phyloP scores from a whole-genome alignment of 2,329 filamentous ascomycete species.

The Neonectria ditissima region DNA sequence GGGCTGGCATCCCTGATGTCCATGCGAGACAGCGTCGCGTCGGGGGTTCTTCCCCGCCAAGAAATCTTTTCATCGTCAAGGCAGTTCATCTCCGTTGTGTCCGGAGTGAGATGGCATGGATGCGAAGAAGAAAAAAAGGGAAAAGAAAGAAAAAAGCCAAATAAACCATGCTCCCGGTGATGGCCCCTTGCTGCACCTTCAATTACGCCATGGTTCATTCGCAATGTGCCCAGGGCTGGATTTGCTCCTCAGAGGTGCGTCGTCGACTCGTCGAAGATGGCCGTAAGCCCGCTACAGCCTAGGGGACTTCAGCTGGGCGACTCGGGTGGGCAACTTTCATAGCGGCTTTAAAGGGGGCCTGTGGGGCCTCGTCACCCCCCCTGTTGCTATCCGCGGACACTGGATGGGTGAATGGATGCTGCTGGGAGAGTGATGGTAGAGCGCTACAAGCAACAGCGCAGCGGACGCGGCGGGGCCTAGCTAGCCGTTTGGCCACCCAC shows the following conservation, averaged over 20 bases:
- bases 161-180: neutral
- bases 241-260: neutral
- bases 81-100: neutral
- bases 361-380: too few species aligned
- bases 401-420: too few species aligned
- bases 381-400: neutral
- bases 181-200: neutral
- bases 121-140: too few species aligned
- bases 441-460: neutral
- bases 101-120: neutral
- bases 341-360: neutral
- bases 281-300: neutral
- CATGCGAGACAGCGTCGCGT: neutral
- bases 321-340: too few species aligned
- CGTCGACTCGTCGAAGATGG: neutral
- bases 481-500: neutral
- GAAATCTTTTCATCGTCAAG: neutral
- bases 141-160: neutral
- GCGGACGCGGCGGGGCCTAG: neutral
- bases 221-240: neutral
- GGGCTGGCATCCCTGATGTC: neutral
- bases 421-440: neutral
- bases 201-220: neutral
- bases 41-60: neutral
- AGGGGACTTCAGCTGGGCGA: neutral